phyloP scores from a whole-genome alignment of 1,284 basidiomycete genomes.

The Malassezia slooffiae region DNA sequence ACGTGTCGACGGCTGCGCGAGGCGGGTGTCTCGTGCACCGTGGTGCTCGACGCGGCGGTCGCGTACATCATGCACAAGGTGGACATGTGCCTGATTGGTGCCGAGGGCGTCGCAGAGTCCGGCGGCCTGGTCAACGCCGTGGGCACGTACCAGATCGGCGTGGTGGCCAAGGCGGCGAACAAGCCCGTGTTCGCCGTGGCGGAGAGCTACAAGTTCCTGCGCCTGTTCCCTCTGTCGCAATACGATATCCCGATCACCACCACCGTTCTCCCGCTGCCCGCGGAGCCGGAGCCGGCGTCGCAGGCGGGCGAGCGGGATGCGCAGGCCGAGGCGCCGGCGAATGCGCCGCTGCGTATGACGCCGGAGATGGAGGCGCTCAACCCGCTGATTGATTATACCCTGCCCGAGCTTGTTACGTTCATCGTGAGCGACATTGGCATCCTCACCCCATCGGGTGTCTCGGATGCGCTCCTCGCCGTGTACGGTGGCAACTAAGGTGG shows the following conservation, averaged over 20 bases:
- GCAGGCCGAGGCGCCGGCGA: not conserved
- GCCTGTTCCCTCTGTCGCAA: constrained; percentile 89
- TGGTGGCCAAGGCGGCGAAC: constrained; percentile 83
- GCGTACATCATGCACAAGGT: constrained; percentile 93
- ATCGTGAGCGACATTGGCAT: constrained; percentile 86
- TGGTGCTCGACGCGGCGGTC: constrained; percentile 89
- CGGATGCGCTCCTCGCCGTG: constrained; percentile 79
- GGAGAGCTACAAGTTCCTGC: constrained; percentile 75
- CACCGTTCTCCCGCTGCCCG: constrained; percentile 23
- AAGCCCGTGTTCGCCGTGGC: constrained; percentile 95
- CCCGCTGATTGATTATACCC: constrained; percentile 41
- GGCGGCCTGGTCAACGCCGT: constrained; percentile 56
- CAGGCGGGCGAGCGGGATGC: not conserved
- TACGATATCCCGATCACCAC: constrained; percentile 66
- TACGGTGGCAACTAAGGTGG: constrained; percentile 52
- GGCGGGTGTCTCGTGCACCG: constrained; percentile 82
- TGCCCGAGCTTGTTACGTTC: constrained; percentile 70
- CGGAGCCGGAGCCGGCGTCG: constrained; percentile 1
- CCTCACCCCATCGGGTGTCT: constrained; percentile 78
- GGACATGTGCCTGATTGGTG: constrained; percentile 87
- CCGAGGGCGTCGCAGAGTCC: constrained; percentile 91
- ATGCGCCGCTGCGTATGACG: constrained; percentile 20
- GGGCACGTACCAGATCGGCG: constrained; percentile 89
- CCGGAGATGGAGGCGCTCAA: constrained; percentile 31
- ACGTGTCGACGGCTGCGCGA: constrained; percentile 48